phyloP scores from a whole-genome alignment of 306 rosid genomes.

The Ormosia semicastrata region DNA sequence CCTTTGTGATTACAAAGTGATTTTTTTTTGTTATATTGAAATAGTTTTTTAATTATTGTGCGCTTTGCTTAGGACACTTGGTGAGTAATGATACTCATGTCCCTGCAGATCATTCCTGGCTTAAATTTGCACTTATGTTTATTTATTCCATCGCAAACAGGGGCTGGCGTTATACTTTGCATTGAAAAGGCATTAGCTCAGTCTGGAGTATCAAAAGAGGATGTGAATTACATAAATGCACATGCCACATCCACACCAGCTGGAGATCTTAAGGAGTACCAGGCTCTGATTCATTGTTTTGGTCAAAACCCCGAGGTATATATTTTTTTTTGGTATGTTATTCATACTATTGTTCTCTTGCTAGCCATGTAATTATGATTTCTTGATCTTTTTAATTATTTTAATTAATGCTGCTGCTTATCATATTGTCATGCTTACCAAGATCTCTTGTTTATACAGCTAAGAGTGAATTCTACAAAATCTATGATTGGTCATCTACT shows the following conservation, averaged over 20 bases:
- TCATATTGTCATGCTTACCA: constrained; percentile 4
- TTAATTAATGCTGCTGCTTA: neutral
- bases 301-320: constrained; percentile 87
- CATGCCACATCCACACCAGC: constrained; percentile 97
- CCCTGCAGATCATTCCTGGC: neutral
- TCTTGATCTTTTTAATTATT: neutral
- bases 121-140: constrained; percentile 16
- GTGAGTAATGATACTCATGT: neutral
- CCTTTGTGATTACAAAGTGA: neutral
- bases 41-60: neutral
- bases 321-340: neutral
- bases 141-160: constrained; percentile 43
- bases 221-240: constrained; percentile 92
- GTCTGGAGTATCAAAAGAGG: constrained; percentile 82
- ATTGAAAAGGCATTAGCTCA: constrained; percentile 85
- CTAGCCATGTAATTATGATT: neutral
- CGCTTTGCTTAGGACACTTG: neutral
- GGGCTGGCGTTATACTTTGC: constrained; percentile 87
- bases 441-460: constrained; percentile 45
- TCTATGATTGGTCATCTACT: constrained; percentile 98
- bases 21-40: neutral
- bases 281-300: constrained; percentile 85
- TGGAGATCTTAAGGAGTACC: constrained; percentile 90
- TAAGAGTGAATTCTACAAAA: constrained; percentile 84
- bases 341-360: neutral